phyloP scores from a whole-genome alignment of 306 rosid genomes.

The Calophaca sinica region DNA sequence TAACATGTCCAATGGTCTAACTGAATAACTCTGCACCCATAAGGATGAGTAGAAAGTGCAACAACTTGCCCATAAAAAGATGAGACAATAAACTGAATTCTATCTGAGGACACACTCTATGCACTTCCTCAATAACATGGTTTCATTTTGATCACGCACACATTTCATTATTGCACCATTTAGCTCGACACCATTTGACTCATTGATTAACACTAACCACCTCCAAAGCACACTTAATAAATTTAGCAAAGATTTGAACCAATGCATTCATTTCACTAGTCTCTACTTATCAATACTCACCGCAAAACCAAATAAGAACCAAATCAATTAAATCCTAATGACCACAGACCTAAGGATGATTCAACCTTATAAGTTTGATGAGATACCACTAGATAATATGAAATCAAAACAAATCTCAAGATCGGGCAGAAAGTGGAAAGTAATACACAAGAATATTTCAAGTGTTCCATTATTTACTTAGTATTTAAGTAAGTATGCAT shows the following conservation, averaged over 20 bases:
- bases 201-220: constrained; percentile 78
- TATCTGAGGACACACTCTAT: constrained; percentile 90
- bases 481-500: constrained; percentile 30
- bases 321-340: constrained; percentile 23
- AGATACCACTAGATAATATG: constrained; percentile 10
- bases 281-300: constrained; percentile 9
- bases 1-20: constrained; percentile 43
- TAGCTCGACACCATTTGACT: constrained; percentile 92
- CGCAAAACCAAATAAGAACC: constrained; percentile 12
- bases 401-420: constrained; percentile 37
- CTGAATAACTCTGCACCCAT: constrained; percentile 99
- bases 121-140: constrained; percentile 93
- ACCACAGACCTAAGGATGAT: constrained; percentile 23
- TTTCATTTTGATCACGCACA: constrained; percentile 94
- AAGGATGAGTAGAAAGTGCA: constrained; percentile 93
- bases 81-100: constrained; percentile 84
- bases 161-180: constrained; percentile 90
- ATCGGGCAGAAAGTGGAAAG: constrained; percentile 38
- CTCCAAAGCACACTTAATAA: constrained; percentile 87
- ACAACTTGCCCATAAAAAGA: constrained; percentile 95
- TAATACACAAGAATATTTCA: constrained; percentile 36
- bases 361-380: constrained; percentile 19
- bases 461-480: constrained; percentile 26
- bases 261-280: constrained; percentile 12
- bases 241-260: constrained; percentile 35